Percentiles rank a stretch among this genome's conserved stretches.
Evolutionary conservation across 2,329 filamentous ascomycete species (phyloP).

Genomic region (Colletotrichum destructivum): DNA sequence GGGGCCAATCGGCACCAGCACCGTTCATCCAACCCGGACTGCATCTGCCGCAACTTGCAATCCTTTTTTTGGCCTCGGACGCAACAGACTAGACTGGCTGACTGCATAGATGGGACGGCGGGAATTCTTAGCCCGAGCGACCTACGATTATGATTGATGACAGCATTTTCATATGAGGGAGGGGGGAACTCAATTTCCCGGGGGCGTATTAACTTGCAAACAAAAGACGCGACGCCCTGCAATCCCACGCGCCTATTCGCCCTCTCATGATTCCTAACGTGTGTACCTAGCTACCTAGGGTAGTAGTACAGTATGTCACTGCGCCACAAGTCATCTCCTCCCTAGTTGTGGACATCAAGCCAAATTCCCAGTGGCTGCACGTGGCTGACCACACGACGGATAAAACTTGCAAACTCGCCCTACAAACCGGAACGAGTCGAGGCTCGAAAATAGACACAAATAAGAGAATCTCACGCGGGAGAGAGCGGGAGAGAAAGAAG

Average conservation of each 20-base stretch:
- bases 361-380: not conserved
- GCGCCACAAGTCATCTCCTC: not conserved
- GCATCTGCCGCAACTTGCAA: not conserved
- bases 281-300: not conserved
- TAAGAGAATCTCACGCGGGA: not conserved
- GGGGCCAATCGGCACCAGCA: not conserved
- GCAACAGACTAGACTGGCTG: not conserved
- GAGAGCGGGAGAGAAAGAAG: not conserved
- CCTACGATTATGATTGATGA: constrained; percentile 1
- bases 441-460: not conserved
- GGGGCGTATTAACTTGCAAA: not conserved
- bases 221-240: not conserved
- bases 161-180: constrained; percentile 9
- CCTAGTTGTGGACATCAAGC: constrained; percentile 7
- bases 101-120: not conserved
- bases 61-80: not conserved
- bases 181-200: constrained; percentile 13
- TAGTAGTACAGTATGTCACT: no score
- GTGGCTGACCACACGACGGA: not conserved
- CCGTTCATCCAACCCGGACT: not conserved
- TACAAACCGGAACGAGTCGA: not conserved
- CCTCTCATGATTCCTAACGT: constrained; percentile 3
- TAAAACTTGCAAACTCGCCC: not conserved
- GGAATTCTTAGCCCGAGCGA: not conserved
- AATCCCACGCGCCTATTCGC: constrained; percentile 12